Evolutionary conservation across 805 yeast genomes (phyloP).

Genomic region (Candida krabiensis): DNA sequence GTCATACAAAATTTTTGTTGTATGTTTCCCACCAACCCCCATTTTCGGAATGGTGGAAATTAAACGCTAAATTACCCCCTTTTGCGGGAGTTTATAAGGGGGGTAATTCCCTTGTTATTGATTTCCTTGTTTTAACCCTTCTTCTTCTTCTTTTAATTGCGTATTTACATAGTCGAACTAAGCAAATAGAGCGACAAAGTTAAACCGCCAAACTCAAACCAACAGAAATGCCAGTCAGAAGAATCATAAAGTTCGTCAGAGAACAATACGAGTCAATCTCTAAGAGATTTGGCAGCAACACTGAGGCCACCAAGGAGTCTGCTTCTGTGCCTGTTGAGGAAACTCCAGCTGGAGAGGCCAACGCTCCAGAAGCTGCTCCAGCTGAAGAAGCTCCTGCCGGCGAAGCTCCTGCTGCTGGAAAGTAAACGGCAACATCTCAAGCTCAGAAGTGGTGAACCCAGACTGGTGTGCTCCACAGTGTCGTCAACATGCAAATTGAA

Average conservation of each 20-base stretch:
- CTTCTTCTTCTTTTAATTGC: neutral
- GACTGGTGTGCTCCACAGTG: neutral
- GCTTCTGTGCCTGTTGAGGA: conserved; percentile 16
- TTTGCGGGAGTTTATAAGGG: conserved; percentile 1
- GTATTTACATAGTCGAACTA: neutral
- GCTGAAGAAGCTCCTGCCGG: conserved; percentile 13
- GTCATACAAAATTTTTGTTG: conserved; percentile 15
- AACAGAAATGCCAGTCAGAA: conserved; percentile 35
- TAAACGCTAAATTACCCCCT: conserved; percentile 1
- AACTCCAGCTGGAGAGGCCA: conserved; percentile 11
- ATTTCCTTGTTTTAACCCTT: neutral
- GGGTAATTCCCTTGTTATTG: neutral
- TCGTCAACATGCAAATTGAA: neutral
- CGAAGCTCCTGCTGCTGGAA: conserved; percentile 17
- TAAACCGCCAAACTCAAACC: neutral
- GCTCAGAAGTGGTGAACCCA: neutral
- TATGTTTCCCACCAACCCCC: conserved; percentile 9
- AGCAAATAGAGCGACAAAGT: neutral
- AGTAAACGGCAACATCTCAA: conserved; percentile 4
- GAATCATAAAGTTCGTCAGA: conserved; percentile 31
- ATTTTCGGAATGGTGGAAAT: neutral
- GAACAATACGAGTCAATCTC: conserved; percentile 31
- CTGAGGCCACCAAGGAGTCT: conserved; percentile 13
- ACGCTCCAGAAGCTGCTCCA: conserved; percentile 19
- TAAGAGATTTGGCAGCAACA: conserved; percentile 28